These are phyloP conservation scores for Colletotrichum abscissum DNA, from an alignment of 2,329 filamentous ascomycete species.

Conservation along the genomic window DNA sequence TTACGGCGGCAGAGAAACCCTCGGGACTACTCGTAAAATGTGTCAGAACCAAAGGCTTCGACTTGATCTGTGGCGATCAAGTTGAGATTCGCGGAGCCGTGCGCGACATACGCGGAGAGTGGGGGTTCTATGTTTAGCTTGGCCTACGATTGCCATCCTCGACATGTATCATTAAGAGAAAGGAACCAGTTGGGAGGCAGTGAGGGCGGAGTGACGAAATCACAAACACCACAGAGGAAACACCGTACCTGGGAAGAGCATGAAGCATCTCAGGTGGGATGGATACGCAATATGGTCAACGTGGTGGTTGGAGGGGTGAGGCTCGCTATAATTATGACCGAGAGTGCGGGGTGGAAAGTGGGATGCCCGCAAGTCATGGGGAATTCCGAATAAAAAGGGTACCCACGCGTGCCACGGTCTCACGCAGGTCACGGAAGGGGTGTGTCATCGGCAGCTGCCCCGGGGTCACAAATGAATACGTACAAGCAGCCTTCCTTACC, in stretches of 20 bases:
- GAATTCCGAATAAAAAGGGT: not conserved
- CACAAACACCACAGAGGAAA: not conserved
- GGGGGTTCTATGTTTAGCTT: no score
- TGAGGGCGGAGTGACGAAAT: not conserved
- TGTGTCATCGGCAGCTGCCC: not conserved
- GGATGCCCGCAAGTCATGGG: not conserved
- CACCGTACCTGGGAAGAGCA: not conserved
- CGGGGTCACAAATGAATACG: no score
- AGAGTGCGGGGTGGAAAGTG: slow-evolving; percentile 36
- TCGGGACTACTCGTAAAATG: no score
- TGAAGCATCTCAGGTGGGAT: not conserved
- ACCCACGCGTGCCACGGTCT: no score
- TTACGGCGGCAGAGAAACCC: no score
- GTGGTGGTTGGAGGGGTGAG: slow-evolving; percentile 1
- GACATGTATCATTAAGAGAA: not conserved
- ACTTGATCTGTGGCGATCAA: no score
- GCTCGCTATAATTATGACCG: slow-evolving; percentile 46
- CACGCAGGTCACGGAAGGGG: not conserved
- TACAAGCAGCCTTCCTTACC: not conserved
- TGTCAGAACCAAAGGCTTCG: no score
- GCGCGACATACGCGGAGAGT: no score
- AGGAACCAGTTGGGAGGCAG: not conserved
- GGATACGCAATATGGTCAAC: not conserved
- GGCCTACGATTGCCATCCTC: no score
- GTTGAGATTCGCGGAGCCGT: no score